Conservation (phyloP, 2,329 filamentous ascomycete species). For the Aspergillus brasiliensis region DNA sequence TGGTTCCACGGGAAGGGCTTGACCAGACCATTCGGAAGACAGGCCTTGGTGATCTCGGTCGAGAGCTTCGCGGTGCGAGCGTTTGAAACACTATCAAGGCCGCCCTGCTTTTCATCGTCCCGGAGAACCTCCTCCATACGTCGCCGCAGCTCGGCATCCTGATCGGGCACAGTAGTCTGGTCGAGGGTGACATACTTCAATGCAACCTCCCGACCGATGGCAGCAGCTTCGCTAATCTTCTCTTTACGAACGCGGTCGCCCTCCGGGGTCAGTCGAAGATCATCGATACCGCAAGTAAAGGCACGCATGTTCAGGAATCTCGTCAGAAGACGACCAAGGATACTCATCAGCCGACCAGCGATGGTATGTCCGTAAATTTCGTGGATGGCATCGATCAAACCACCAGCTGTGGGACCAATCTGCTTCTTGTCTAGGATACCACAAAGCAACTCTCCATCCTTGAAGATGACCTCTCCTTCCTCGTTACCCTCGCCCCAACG, state of each 20-base stretch:
- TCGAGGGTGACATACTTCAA: conserved; percentile 85
- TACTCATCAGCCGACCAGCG: conserved; percentile 85
- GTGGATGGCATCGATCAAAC: conserved; percentile 88
- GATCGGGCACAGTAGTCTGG: conserved; percentile 61
- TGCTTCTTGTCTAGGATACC: conserved; percentile 97
- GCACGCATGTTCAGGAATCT: conserved; percentile 90
- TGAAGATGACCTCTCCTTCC: conserved; percentile 79
- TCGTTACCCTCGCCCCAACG: conserved; percentile 73
- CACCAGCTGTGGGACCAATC: conserved; percentile 82
- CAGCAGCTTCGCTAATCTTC: conserved; percentile 67
- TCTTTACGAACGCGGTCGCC: conserved; percentile 73
- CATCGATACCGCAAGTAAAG: conserved; percentile 96
- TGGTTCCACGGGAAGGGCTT: conserved; percentile 96
- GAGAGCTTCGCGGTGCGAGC: conserved; percentile 70
- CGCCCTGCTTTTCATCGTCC: conserved; percentile 87
- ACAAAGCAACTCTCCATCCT: conserved; percentile 81
- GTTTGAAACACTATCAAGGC: conserved; percentile 87
- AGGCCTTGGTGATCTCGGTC: conserved; percentile 73
- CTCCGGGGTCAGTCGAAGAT: conserved; percentile 78
- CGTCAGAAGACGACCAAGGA: conserved; percentile 84
- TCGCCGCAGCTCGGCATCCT: conserved; percentile 70
- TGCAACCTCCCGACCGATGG: conserved; percentile 76
- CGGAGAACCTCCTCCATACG: conserved; percentile 87
- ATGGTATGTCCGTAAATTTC: conserved; percentile 87
- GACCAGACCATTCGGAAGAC: conserved; percentile 77